These are phyloP conservation scores for Cercospora berteroae DNA, from an alignment of 2,329 filamentous ascomycete genomes.

Conservation along the genomic window DNA sequence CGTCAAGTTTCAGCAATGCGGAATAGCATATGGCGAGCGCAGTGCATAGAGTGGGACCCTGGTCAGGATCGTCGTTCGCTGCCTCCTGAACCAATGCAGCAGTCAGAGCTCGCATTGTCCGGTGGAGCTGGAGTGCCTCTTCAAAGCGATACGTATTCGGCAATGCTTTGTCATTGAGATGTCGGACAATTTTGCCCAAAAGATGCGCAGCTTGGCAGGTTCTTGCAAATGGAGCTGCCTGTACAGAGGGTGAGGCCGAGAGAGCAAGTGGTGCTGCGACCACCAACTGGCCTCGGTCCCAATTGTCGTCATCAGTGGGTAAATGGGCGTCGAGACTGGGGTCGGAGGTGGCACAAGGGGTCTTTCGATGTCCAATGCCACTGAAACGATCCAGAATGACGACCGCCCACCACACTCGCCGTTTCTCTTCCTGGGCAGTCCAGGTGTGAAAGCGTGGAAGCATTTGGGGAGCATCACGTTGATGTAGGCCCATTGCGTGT, in stretches of 20 bases:
- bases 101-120: background rate
- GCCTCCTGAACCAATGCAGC: background rate
- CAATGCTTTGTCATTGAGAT: background rate
- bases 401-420: background rate
- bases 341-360: background rate
- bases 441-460: background rate
- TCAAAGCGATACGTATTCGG: background rate
- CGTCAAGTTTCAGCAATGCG: conserved; percentile 36
- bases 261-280: background rate
- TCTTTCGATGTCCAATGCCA: background rate
- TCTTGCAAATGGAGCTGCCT: background rate
- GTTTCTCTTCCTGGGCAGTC: background rate
- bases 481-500: background rate
- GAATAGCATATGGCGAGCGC: conserved; percentile 39
- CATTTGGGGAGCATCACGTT: background rate
- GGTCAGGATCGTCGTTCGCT: background rate
- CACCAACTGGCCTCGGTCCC: background rate
- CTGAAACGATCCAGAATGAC: background rate
- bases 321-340: background rate
- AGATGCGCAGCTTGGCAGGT: background rate
- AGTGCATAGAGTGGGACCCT: conserved; percentile 37
- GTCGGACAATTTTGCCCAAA: background rate
- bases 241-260: background rate
- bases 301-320: background rate
- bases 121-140: background rate